Percentiles rank a stretch among this genome's conserved stretches.
phyloP scores from a whole-genome alignment of 805 yeast genomes.

The Candida tammaniensis region DNA sequence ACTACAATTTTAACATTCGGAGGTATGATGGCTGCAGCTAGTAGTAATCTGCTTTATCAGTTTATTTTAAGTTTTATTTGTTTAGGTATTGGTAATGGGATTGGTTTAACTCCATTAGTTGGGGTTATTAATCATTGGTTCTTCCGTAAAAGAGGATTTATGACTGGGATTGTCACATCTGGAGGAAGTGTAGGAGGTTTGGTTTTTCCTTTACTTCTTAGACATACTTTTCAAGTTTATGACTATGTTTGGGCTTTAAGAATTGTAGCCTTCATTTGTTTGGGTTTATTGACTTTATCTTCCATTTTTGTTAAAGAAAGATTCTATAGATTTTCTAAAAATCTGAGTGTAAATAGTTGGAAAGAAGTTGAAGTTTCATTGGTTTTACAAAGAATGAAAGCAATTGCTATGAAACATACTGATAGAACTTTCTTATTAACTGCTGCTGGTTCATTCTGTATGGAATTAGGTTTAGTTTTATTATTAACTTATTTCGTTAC shows the following conservation, averaged over 20 bases:
- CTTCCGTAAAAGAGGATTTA: constrained; percentile 49
- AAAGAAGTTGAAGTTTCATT: constrained; percentile 1
- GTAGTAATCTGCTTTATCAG: constrained; percentile 52
- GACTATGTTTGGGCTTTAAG: constrained; percentile 63
- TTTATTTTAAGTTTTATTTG: constrained; percentile 58
- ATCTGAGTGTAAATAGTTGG: not conserved
- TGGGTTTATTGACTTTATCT: constrained; percentile 24
- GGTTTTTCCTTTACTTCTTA: constrained; percentile 53
- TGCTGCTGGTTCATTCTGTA: constrained; percentile 33
- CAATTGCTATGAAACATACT: constrained; percentile 6
- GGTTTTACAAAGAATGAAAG: constrained; percentile 1
- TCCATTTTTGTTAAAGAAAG: constrained; percentile 27
- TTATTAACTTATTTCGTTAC: constrained; percentile 55
- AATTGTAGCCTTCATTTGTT: constrained; percentile 35
- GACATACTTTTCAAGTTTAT: constrained; percentile 39
- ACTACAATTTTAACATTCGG: constrained; percentile 43
- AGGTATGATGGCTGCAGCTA: constrained; percentile 59
- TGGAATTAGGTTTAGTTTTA: constrained; percentile 52
- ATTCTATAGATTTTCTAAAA: constrained; percentile 10
- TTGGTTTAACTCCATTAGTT: constrained; percentile 57
- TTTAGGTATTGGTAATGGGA: constrained; percentile 57
- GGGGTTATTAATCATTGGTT: constrained; percentile 70
- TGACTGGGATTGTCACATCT: constrained; percentile 60
- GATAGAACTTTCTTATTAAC: constrained; percentile 22
- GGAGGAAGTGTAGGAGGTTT: constrained; percentile 72